phyloP scores from a whole-genome alignment of 2,329 filamentous ascomycete species.

The Fusarium sp. region DNA sequence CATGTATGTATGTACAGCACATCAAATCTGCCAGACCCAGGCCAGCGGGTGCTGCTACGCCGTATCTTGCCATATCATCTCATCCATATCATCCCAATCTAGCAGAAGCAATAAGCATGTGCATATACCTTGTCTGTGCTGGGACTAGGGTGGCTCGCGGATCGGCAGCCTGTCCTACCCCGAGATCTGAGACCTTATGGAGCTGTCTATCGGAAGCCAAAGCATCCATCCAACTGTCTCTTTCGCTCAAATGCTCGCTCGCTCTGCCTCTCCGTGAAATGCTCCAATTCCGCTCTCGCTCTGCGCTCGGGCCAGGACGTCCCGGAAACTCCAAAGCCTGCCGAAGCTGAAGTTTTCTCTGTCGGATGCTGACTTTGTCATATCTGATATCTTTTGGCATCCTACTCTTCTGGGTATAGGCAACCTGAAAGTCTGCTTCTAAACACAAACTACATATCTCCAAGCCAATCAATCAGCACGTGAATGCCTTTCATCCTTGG shows the following conservation, averaged over 20 bases:
- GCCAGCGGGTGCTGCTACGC: constrained; percentile 11
- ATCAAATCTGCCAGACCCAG: constrained; percentile 3
- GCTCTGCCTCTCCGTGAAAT: constrained; percentile 16
- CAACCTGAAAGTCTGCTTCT: background rate
- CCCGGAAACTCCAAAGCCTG: background rate
- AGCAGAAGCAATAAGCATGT: constrained; percentile 16
- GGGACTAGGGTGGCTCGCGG: constrained; percentile 13
- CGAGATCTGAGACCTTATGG: constrained; percentile 36
- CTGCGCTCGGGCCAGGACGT: background rate
- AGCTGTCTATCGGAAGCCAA: background rate
- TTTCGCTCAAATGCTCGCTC: background rate
- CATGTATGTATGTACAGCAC: background rate
- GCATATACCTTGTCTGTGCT: background rate
- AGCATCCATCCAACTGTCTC: background rate
- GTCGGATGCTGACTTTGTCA: background rate
- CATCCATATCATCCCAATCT: background rate
- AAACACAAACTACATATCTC: background rate
- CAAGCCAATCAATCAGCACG: background rate
- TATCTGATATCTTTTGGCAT: constrained; percentile 17
- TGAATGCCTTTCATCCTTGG: background rate
- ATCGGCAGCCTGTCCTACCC: constrained; percentile 18
- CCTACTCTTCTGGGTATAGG: constrained; percentile 7
- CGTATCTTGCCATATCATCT: background rate
- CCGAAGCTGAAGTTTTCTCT: background rate
- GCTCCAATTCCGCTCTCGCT: background rate